These are phyloP conservation scores for Pichia terricola DNA, from an alignment of 1,139 yeast genomes.

Conservation along the genomic window DNA sequence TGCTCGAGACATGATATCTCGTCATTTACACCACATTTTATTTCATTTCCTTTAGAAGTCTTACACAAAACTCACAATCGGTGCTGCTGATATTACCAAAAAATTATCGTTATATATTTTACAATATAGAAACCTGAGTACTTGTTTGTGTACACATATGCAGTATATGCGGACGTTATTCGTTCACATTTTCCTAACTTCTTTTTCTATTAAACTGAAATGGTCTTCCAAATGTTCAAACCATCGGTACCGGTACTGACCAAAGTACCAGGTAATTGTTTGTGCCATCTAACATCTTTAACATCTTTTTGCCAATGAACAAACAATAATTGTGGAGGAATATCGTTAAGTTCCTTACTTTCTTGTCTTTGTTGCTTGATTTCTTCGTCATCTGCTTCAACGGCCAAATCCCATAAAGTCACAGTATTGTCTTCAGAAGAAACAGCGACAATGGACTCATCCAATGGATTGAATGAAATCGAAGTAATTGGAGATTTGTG, in stretches of 20 bases:
- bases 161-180: no score
- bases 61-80: no score
- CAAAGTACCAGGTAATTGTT: conserved; percentile 91
- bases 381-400: conserved; percentile 95
- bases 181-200: no score
- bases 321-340: conserved; percentile 92
- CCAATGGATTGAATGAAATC: conserved; percentile 88
- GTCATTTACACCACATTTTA: no score
- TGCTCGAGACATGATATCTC: no score
- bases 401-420: conserved; percentile 94
- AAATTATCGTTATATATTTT: no score
- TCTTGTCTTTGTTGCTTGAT: conserved; percentile 68
- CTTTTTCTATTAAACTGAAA: conserved; percentile 51
- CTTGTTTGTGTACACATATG: no score
- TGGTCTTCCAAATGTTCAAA: conserved; percentile 90
- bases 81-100: no score
- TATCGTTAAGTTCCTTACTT: conserved; percentile 70
- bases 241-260: conserved; percentile 96
- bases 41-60: no score
- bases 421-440: conserved; percentile 96
- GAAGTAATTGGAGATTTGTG: conserved; percentile 91
- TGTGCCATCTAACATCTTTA: conserved; percentile 97
- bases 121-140: no score
- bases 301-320: conserved; percentile 98
- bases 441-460: conserved; percentile 91